Conservation (phyloP, 1,284 basidiomycete species). For the Neolentinus lepideus region DNA sequence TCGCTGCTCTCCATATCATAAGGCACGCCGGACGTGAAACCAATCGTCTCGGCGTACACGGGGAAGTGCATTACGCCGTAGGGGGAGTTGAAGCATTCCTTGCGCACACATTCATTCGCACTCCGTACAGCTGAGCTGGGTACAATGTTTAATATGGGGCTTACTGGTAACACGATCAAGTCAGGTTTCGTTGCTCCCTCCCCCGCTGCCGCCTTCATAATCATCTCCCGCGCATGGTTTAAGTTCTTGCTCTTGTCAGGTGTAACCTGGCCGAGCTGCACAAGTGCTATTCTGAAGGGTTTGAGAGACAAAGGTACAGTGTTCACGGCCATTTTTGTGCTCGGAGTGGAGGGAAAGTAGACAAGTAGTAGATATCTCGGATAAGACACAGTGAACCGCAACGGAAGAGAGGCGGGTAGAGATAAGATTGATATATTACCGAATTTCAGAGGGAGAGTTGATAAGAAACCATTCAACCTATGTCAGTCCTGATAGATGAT, state of each 20-base stretch:
- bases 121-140: background rate
- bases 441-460: too few relatives aligned
- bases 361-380: background rate
- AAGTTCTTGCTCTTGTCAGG: slow-evolving; percentile 72
- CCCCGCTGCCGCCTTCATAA: slow-evolving; percentile 59
- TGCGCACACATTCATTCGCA: slow-evolving; percentile 5
- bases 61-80: slow-evolving; percentile 88
- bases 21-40: slow-evolving; percentile 42
- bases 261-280: slow-evolving; percentile 75
- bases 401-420: background rate
- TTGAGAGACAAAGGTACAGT: slow-evolving; percentile 38
- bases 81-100: slow-evolving; percentile 99
- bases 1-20: slow-evolving; percentile 53
- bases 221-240: slow-evolving; percentile 72
- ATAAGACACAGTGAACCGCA: background rate
- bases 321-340: background rate
- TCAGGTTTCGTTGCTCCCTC: slow-evolving; percentile 51
- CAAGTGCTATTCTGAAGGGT: slow-evolving; percentile 78
- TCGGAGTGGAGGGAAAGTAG: background rate
- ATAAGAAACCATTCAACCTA: too few relatives aligned
- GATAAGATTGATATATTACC: background rate
- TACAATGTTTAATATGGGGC: background rate
- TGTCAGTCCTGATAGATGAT: too few relatives aligned
- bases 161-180: slow-evolving; percentile 87
- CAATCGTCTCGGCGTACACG: slow-evolving; percentile 79